phyloP scores from a whole-genome alignment of 768 basidiomycete genomes.

The Amanita fuliginea region DNA sequence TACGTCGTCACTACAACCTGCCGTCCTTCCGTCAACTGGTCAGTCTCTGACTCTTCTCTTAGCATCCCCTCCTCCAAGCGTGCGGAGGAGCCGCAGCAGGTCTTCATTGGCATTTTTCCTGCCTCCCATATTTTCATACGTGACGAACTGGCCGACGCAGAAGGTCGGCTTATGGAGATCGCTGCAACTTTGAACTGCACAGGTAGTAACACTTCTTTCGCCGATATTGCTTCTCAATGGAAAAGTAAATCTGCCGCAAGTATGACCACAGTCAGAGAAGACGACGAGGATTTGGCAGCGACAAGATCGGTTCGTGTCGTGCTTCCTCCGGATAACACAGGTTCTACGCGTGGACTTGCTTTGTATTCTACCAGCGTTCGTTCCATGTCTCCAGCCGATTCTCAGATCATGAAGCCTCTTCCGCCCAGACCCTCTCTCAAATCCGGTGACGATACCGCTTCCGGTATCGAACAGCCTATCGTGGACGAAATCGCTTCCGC shows the following conservation, averaged over 20 bases:
- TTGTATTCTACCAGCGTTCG: conserved; percentile 71
- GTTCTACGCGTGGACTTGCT: conserved; percentile 58
- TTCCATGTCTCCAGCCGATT: conserved; percentile 56
- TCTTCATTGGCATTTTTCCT: conserved; percentile 92
- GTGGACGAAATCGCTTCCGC: conserved; percentile 97
- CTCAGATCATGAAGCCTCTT: conserved; percentile 57
- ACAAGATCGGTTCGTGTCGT: conserved; percentile 62
- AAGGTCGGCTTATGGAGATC: conserved; percentile 72
- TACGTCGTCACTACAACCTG: conserved; percentile 82
- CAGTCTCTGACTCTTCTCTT: conserved; percentile 36
- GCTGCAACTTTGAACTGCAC: conserved; percentile 41
- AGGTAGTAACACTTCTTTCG: conserved; percentile 16
- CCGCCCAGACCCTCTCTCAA: conserved; percentile 93
- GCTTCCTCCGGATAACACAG: conserved; percentile 67
- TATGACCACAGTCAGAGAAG: conserved; percentile 53
- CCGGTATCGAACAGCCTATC: conserved; percentile 77
- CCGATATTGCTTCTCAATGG: conserved; percentile 22
- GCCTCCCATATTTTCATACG: conserved; percentile 81
- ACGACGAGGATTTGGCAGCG: conserved; percentile 41
- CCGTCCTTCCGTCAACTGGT: conserved; percentile 61
- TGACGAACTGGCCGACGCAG: conserved; percentile 80
- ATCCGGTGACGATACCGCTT: conserved; percentile 86
- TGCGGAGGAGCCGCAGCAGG: conserved; percentile 72
- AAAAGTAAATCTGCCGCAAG: conserved; percentile 30
- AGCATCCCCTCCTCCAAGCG: conserved; percentile 35